Evolutionary conservation across 2,329 filamentous ascomycete genomes (phyloP).

Genomic region (Emericellopsis atlantica): DNA sequence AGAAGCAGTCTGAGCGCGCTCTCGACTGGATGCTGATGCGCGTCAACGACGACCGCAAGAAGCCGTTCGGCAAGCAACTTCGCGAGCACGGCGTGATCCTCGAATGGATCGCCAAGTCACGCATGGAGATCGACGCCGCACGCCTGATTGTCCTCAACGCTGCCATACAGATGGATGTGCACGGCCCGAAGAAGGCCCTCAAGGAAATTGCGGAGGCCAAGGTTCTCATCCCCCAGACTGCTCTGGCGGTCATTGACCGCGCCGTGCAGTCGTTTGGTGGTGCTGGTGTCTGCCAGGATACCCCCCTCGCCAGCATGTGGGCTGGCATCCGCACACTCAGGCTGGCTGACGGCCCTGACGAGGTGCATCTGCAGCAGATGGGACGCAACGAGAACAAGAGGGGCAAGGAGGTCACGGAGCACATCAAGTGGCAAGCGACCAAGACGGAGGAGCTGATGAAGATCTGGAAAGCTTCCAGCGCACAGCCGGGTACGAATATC

Average conservation of each 20-base stretch:
- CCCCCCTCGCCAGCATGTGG: constrained; percentile 78
- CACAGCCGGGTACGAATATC: constrained; percentile 40
- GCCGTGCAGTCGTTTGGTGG: constrained; percentile 89
- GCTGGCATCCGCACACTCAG: constrained; percentile 68
- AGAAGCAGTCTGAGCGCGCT: constrained; percentile 60
- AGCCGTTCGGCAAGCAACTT: constrained; percentile 79
- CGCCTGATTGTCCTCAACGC: constrained; percentile 87
- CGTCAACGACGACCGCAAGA: constrained; percentile 85
- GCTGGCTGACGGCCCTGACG: constrained; percentile 88
- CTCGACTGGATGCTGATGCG: constrained; percentile 92
- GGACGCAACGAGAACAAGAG: constrained; percentile 69
- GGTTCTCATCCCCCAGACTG: constrained; percentile 73
- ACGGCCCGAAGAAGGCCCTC: constrained; percentile 77
- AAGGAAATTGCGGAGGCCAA: constrained; percentile 95
- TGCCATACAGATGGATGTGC: constrained; percentile 84
- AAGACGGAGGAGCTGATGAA: constrained; percentile 54
- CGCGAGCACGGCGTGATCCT: constrained; percentile 87
- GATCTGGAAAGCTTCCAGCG: constrained; percentile 34
- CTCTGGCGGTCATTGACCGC: constrained; percentile 81
- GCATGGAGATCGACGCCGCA: constrained; percentile 87
- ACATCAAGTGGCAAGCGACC: constrained; percentile 50
- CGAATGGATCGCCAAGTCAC: constrained; percentile 84
- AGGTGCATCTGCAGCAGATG: constrained; percentile 81
- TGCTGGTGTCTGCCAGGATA: constrained; percentile 87
- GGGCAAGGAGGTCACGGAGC: constrained; percentile 44